Evolutionary conservation across 2,329 filamentous ascomycete genomes (phyloP).

Genomic region (Aspergillus aculeatus): DNA sequence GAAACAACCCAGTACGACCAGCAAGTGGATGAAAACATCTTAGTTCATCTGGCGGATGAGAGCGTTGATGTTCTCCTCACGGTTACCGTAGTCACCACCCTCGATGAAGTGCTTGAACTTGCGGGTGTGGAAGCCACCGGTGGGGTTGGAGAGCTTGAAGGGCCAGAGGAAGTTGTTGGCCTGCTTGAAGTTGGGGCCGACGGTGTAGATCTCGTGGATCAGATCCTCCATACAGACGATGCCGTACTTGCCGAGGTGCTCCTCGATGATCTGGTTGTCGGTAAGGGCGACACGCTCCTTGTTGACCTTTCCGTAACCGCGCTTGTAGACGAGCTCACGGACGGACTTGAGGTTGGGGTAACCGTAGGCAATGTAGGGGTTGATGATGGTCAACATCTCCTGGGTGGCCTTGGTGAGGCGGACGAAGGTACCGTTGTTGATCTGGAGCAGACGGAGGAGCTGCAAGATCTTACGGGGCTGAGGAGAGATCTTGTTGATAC

Average conservation of each 20-base stretch:
- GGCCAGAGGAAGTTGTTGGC: constrained; percentile 99
- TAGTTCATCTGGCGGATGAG: constrained; percentile 99
- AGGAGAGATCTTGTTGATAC: constrained; percentile 99
- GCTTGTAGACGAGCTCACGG: constrained; percentile 99
- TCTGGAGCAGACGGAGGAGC: constrained; percentile 98
- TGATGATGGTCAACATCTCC: constrained; percentile 97
- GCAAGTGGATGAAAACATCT: constrained; percentile 18
- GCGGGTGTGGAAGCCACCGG: constrained; percentile 87
- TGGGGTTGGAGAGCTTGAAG: constrained; percentile 99
- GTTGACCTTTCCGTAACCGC: constrained; percentile 97
- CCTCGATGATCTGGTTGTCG: constrained; percentile 97
- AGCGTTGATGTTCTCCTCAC: constrained; percentile 95
- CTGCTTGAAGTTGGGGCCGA: constrained; percentile 99
- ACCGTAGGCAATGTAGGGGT: constrained; percentile 98
- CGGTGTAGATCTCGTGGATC: constrained; percentile 98
- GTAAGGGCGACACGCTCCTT: constrained; percentile 96
- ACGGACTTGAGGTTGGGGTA: constrained; percentile 99
- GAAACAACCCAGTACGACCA: constrained; percentile 33
- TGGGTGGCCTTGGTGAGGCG: constrained; percentile 94
- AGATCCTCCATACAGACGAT: constrained; percentile 99
- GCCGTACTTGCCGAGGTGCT: constrained; percentile 94
- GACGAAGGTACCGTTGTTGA: constrained; percentile 99
- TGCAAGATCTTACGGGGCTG: constrained; percentile 99
- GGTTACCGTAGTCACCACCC: constrained; percentile 98
- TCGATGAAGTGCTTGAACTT: constrained; percentile 99